Evolutionary conservation across 2,329 filamentous ascomycete genomes (phyloP).

Genomic region (Xylariaceae sp.): DNA sequence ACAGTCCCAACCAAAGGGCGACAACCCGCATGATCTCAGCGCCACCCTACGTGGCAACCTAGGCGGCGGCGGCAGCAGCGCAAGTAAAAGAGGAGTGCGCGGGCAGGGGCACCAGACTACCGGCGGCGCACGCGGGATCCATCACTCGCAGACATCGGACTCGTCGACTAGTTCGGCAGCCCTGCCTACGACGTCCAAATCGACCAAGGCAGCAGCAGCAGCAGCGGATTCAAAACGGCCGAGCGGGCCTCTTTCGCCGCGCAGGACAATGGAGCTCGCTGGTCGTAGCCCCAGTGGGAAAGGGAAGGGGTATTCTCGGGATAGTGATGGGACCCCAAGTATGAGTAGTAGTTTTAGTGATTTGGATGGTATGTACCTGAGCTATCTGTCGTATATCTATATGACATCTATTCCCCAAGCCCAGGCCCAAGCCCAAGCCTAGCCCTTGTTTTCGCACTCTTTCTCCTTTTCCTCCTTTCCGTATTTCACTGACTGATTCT

Average conservation of each 20-base stretch:
- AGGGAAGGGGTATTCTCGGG: conserved; percentile 49
- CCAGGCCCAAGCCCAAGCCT: too few relatives aligned
- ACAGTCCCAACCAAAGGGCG: conserved; percentile 20
- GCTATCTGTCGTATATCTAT: too few relatives aligned
- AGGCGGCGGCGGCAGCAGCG: conserved; percentile 32
- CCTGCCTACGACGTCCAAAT: too few relatives aligned
- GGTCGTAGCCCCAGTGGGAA: conserved; percentile 50
- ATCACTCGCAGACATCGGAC: conserved; percentile 56
- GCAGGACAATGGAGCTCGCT: conserved; percentile 55
- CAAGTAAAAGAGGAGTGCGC: too few relatives aligned
- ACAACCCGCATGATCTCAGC: conserved; percentile 41
- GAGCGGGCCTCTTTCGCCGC: conserved; percentile 52
- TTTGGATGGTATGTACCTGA: conserved; percentile 70
- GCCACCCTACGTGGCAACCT: conserved; percentile 50
- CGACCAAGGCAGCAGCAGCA: too few relatives aligned
- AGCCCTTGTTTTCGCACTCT: neutral
- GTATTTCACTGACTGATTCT: conserved; percentile 14
- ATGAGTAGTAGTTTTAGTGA: conserved; percentile 87
- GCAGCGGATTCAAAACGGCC: conserved; percentile 31
- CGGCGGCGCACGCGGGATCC: conserved; percentile 29
- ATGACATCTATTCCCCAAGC: too few relatives aligned
- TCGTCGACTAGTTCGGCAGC: conserved; percentile 56
- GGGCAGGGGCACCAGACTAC: too few relatives aligned
- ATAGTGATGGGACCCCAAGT: conserved; percentile 71
- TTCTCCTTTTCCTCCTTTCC: conserved; percentile 6